A percentile compares a stretch with the other conserved stretches of the same genome.
phyloP scores from a whole-genome alignment of 2,329 filamentous ascomycete species.

The Alternaria hordeiaustralica region DNA sequence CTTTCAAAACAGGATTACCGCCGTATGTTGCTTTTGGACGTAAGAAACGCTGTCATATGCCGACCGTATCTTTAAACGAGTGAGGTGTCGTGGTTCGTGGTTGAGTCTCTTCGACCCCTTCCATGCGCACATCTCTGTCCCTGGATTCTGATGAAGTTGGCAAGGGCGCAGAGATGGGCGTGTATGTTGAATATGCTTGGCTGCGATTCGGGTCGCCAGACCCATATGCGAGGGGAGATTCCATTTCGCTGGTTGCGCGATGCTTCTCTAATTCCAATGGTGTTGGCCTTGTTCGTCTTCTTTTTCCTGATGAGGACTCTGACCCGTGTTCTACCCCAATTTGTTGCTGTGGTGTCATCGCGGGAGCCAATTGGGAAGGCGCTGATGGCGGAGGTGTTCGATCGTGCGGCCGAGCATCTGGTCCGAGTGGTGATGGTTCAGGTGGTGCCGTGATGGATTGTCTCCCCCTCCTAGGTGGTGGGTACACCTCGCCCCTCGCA shows the following conservation, averaged over 20 bases:
- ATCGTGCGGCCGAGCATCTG: slow-evolving; percentile 33
- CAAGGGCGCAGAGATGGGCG: slow-evolving; percentile 46
- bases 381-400: slow-evolving; percentile 38
- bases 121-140: slow-evolving; percentile 46
- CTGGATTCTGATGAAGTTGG: slow-evolving; percentile 41
- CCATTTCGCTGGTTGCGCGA: slow-evolving; percentile 34
- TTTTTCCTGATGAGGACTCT: slow-evolving; percentile 47
- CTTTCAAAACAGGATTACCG: slow-evolving; percentile 49
- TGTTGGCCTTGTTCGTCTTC: slow-evolving; percentile 39
- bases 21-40: slow-evolving; percentile 47
- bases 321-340: slow-evolving; percentile 35
- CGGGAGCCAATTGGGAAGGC: slow-evolving; percentile 22
- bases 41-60: slow-evolving; percentile 50
- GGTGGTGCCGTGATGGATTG: slow-evolving; percentile 39
- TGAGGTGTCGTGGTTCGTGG: slow-evolving; percentile 50
- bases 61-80: slow-evolving; percentile 53
- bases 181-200: slow-evolving; percentile 43
- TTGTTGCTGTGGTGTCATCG: slow-evolving; percentile 39
- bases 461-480: slow-evolving; percentile 44
- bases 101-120: slow-evolving; percentile 48
- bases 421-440: slow-evolving; percentile 26
- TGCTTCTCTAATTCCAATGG: slow-evolving; percentile 43
- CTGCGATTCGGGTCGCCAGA: slow-evolving; percentile 36
- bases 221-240: slow-evolving; percentile 40
- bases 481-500: slow-evolving; percentile 49